These are phyloP conservation scores for Magnaporthiopsis incrustans DNA, from an alignment of 2,329 filamentous ascomycete genomes.

Conservation along the genomic window DNA sequence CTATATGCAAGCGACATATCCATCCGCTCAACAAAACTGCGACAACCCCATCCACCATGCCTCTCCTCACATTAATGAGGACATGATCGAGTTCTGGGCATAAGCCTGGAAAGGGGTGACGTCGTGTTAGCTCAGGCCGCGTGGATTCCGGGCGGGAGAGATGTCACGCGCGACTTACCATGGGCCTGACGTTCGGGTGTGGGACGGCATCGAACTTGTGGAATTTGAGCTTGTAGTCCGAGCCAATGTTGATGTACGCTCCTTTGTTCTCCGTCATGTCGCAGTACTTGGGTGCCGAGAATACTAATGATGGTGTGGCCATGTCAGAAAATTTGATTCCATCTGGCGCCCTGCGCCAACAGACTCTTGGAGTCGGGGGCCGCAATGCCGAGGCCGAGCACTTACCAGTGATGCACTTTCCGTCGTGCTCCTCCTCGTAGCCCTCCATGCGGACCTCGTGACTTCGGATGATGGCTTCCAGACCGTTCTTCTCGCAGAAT, in stretches of 20 bases:
- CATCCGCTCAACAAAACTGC: background rate
- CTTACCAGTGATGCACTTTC: constrained; percentile 84
- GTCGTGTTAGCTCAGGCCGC: background rate
- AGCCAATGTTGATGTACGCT: constrained; percentile 93
- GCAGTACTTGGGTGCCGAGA: constrained; percentile 95
- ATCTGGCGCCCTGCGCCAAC: background rate
- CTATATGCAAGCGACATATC: constrained; percentile 8
- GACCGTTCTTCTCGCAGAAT: constrained; percentile 92
- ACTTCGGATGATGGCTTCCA: constrained; percentile 91
- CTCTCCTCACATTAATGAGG: constrained; percentile 58
- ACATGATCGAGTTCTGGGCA: constrained; percentile 74
- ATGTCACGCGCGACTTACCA: constrained; percentile 44
- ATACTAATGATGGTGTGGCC: constrained; percentile 47
- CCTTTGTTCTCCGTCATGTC: constrained; percentile 97
- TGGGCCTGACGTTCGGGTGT: constrained; percentile 90
- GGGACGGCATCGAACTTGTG: constrained; percentile 94
- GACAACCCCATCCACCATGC: background rate
- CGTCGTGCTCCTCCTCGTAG: constrained; percentile 97
- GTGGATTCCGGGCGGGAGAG: background rate
- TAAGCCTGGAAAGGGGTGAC: constrained; percentile 54
- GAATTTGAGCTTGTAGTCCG: constrained; percentile 85
- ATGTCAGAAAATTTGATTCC: background rate
- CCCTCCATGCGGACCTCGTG: constrained; percentile 98
- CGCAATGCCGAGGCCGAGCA: background rate
- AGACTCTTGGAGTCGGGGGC: background rate